These are phyloP conservation scores for Boletus sp. DNA, from an alignment of 1,284 basidiomycete species.

Conservation along the genomic window DNA sequence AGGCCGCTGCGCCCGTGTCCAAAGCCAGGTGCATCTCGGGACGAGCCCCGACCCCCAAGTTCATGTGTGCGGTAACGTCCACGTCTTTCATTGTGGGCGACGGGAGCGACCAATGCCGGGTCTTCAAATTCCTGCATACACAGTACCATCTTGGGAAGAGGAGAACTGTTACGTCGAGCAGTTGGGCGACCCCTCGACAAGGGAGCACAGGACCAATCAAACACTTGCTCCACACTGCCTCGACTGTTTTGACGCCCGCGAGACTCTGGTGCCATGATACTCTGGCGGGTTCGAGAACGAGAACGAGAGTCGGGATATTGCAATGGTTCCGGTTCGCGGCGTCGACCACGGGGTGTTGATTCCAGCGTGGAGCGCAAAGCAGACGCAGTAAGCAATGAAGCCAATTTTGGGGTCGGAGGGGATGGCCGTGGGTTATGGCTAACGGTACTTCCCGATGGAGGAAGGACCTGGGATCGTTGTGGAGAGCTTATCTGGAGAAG, in stretches of 20 bases:
- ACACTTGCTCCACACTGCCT: conserved; percentile 37
- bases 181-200: conserved; percentile 45
- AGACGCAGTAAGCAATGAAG: conserved; percentile 33
- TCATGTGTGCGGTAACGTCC: conserved; percentile 50
- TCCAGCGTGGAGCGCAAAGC: conserved; percentile 34
- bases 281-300: conserved; percentile 27
- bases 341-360: conserved; percentile 50
- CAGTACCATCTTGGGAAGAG: conserved; percentile 44
- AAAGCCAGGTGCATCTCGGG: conserved; percentile 48
- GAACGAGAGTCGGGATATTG: conserved; percentile 39
- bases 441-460: conserved; percentile 49
- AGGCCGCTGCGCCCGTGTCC: conserved; percentile 60
- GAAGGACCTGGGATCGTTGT: conserved; percentile 40
- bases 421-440: conserved; percentile 44
- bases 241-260: conserved; percentile 32
- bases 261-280: conserved; percentile 10
- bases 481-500: conserved; percentile 56
- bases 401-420: conserved; percentile 56
- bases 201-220: conserved; percentile 39
- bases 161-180: conserved; percentile 51
- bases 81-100: conserved; percentile 34
- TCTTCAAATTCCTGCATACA: conserved; percentile 36
- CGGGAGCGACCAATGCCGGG: conserved; percentile 25
- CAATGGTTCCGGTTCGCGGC: conserved; percentile 40
- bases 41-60: conserved; percentile 41